phyloP scores from a whole-genome alignment of 2,329 filamentous ascomycete species.

The Cladosporium cucumerinum region DNA sequence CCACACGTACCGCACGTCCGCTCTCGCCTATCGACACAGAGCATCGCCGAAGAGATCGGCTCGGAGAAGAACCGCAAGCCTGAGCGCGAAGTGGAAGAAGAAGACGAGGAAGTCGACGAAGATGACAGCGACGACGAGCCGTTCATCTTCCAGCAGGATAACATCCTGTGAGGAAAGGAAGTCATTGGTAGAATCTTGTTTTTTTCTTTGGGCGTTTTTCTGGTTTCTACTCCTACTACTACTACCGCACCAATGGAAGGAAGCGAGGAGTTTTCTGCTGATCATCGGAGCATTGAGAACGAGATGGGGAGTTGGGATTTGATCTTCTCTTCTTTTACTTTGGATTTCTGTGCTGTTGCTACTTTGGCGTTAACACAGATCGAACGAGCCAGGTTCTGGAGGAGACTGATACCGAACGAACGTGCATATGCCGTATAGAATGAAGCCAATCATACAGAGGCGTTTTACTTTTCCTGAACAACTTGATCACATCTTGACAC shows the following conservation, averaged over 20 bases:
- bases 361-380: not conserved
- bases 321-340: not conserved
- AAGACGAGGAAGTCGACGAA: constrained; percentile 9
- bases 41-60: constrained; percentile 60
- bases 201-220: not conserved
- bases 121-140: constrained; percentile 29
- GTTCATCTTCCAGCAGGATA: constrained; percentile 27
- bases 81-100: constrained; percentile 22
- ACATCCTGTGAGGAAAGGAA: not conserved
- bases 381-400: not conserved
- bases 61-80: constrained; percentile 23
- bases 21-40: constrained; percentile 87
- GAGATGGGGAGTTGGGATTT: not conserved
- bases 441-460: constrained; percentile 8
- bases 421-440: constrained; percentile 14
- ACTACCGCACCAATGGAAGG: not conserved
- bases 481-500: too few relatives aligned
- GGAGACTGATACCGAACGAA: not conserved
- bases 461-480: too few relatives aligned
- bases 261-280: not conserved
- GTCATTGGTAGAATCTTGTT: not conserved
- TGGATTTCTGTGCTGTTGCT: not conserved
- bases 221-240: not conserved
- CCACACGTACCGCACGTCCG: constrained; percentile 92
- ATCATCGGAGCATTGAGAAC: not conserved